Conservation (phyloP, 2,329 filamentous ascomycete genomes). For the Trichoderma sp. region DNA sequence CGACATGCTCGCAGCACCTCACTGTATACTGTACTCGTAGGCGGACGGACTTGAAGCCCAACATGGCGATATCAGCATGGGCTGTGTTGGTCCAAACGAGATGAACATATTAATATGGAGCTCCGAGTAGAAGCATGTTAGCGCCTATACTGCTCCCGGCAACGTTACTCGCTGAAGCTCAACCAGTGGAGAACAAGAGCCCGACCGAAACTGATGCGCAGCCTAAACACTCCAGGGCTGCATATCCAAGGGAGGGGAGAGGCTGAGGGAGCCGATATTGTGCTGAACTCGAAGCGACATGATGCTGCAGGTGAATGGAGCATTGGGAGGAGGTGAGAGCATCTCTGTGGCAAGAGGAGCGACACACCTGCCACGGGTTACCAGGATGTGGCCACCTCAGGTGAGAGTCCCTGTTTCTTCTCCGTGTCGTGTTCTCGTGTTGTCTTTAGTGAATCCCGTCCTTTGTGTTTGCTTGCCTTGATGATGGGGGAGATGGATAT, state of each 20-base stretch:
- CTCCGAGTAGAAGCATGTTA: background rate
- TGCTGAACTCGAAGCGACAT: background rate
- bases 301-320: background rate
- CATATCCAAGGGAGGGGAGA: background rate
- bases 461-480: background rate
- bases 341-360: background rate
- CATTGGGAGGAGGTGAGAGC: background rate
- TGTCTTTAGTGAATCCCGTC: background rate
- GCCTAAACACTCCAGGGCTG: background rate
- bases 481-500: background rate
- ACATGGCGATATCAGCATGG: background rate
- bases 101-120: background rate
- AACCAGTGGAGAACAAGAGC: constrained; percentile 1
- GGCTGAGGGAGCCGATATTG: constrained; percentile 5
- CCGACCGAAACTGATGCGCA: constrained; percentile 13
- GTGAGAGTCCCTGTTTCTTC: background rate
- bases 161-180: constrained; percentile 11
- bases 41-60: background rate
- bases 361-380: background rate
- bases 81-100: background rate
- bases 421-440: background rate
- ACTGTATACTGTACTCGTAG: background rate
- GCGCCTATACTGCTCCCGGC: background rate
- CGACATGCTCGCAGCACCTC: background rate
- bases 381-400: background rate